Base-by-base conservation (phyloP, 2,329 filamentous ascomycete species). In the Neurospora crassa region DNA sequence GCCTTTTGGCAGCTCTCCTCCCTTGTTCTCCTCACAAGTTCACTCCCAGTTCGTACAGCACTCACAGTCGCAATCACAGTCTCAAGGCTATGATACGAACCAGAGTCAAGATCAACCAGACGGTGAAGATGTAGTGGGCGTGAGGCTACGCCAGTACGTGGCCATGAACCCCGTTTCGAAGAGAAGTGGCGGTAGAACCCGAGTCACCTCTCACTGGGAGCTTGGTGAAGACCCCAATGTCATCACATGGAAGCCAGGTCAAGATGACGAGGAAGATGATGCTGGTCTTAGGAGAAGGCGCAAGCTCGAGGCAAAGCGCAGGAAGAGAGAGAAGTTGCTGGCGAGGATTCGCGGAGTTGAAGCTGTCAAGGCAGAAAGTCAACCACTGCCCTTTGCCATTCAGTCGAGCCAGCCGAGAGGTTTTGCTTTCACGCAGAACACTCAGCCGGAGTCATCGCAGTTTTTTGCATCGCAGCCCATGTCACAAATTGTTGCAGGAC, bases 401-500 rank as follows among this genome's bases (percentile, higher is more conserved):
- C 68, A 59, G 37, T 74, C 73, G 34, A 72, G 68, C 18, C 71
- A 73, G 71, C 70, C 73, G 71, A 20, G 68, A 20, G 7, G 42
- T 40, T 37, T 70, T 63, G 53, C 29, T 63, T 63, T 63, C 16
- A 63, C 53, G 53, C 53, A 63, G 14, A 63, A 63, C 7, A 63
- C 41, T 43, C 41, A 45, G 37, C 24, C 40, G 67, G 37, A 18
- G 40, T 68, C 71, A 40, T 70, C 72, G 11, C 70, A 73, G 47
- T 63, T 69, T n/a, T 63, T 68, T 12, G 40, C 68, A 34, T 67
- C 67, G 68, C 67, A 71, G 45, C 68, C 67, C 8, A 73, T 63
- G 67, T 74, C 72, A 34, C 75, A 77, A 71, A 69, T 74, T 47
- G 41, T 77, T 45, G 68, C 74, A 16, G 75, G 75, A 16, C 40